Evolutionary conservation across 1,284 basidiomycete genomes (phyloP).

Genomic region (Fomitopsis betulina): DNA sequence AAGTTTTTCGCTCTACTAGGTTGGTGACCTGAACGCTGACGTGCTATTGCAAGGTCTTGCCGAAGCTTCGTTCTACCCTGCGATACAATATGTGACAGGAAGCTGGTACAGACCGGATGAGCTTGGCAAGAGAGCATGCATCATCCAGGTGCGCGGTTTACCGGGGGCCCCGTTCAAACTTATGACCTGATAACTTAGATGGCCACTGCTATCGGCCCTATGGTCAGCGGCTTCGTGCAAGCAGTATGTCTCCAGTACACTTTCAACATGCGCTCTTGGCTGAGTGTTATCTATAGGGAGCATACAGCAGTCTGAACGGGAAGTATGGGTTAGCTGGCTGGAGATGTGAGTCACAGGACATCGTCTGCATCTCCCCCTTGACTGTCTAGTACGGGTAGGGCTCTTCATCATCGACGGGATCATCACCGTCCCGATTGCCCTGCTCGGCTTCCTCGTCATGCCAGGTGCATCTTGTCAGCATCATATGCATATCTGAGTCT

Average conservation of each 20-base stretch:
- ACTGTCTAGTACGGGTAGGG: slow-evolving; percentile 21
- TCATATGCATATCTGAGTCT: too few relatives aligned
- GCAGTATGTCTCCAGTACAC: slow-evolving; percentile 21
- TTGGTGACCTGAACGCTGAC: background rate
- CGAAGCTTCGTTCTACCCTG: slow-evolving; percentile 38
- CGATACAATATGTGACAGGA: slow-evolving; percentile 38
- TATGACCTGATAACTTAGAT: slow-evolving; percentile 19
- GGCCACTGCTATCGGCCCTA: slow-evolving; percentile 35
- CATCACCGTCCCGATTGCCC: slow-evolving; percentile 38
- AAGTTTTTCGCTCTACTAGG: slow-evolving; percentile 8
- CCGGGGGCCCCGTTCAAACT: background rate
- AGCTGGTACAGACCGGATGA: slow-evolving; percentile 40
- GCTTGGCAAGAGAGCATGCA: slow-evolving; percentile 36
- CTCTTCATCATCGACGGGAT: slow-evolving; percentile 43
- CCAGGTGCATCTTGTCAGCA: slow-evolving; percentile 30
- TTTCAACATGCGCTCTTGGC: background rate
- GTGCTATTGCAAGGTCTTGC: slow-evolving; percentile 26
- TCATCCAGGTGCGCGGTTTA: slow-evolving; percentile 32
- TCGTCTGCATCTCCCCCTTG: background rate
- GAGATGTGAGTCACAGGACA: slow-evolving; percentile 29
- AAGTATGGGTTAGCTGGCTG: slow-evolving; percentile 39
- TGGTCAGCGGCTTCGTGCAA: slow-evolving; percentile 37
- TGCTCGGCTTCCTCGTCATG: slow-evolving; percentile 37
- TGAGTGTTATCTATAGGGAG: slow-evolving; percentile 24
- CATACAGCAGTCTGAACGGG: slow-evolving; percentile 40